Evolutionary conservation across 176 grass and related monocot species (phyloP), one percentile per base, ranked within the genome.

Genomic region (Paspalum notatum): DNA sequence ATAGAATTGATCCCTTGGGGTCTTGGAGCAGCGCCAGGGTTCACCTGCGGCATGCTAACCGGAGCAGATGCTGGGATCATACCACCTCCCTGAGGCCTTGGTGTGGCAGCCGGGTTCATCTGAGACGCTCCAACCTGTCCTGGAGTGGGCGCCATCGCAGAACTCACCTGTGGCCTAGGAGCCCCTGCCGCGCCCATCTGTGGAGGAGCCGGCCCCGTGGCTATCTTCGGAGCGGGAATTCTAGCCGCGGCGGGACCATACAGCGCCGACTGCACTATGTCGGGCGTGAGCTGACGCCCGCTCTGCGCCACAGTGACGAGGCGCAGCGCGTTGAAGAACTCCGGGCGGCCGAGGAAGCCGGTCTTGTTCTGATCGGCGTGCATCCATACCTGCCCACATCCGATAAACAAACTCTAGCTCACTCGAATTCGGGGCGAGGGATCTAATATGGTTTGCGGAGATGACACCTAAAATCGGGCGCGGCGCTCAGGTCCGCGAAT

Each of bases 271-370:
- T 95, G 94, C 72, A 95, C 86, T 68, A 99, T 99, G 44, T 99
- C 96, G 14, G 93, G 89, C 61, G 90, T 93, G 71, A 99, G 91
- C 76, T 88, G 84, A 47, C 90, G 96, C 45, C 92, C 96, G 74
- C 93, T 95, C 90, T 99, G 96, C 38, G 96, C 96, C 57, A 99
- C 96, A 10, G 96, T 99, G 47, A 99, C 93, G 55, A 99, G 90
- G 79, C 92, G 94, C 40, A 99, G 84, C 0, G 86, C 84, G 86
- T 99, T 99, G 90, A 91, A 95, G 88, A 99, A 99, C 71, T 99
- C 96, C 17, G 87, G 92, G 48, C 91, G 90, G 39, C 96, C 96
- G 52, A 99, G 92, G 93, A 95, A 99, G 42, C 96, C 96, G 58
- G 62, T 91, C 88, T 93, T 92, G 84, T 80, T 93, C 88, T 95